These are phyloP conservation scores for Lepidium sativum DNA, from an alignment of 345 rosid species.

Conservation along the genomic window DNA sequence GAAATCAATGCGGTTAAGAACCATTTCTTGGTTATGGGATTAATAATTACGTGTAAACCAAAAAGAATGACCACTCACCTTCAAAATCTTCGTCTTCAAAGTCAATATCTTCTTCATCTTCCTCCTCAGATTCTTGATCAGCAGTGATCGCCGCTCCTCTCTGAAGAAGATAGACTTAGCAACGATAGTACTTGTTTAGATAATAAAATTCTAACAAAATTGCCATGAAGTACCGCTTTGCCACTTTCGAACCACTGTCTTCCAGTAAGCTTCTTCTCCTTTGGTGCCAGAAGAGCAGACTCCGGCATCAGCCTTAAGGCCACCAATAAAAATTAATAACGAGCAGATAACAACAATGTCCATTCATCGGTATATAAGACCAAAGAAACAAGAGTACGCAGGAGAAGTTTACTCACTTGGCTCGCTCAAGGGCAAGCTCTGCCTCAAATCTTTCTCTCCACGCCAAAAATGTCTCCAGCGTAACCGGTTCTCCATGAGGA, in stretches of 20 bases:
- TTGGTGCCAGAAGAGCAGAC: constrained; percentile 61
- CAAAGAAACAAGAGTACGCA: neutral
- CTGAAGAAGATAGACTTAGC: constrained; percentile 31
- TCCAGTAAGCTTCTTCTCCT: constrained; percentile 86
- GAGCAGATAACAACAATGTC: neutral
- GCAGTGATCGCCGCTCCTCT: constrained; percentile 55
- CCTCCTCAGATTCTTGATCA: constrained; percentile 56
- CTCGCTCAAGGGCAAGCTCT: constrained; percentile 92
- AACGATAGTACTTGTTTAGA: neutral
- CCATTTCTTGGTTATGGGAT: neutral
- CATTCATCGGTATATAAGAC: neutral
- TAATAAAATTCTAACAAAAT: neutral
- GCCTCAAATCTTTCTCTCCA: constrained; percentile 99
- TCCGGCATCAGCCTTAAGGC: constrained; percentile 75
- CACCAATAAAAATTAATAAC: neutral
- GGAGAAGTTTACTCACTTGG: constrained; percentile 60
- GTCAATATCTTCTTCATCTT: constrained; percentile 81
- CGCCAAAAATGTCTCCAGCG: constrained; percentile 78
- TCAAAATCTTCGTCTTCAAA: constrained; percentile 91
- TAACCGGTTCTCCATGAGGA: constrained; percentile 99
- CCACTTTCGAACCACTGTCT: constrained; percentile 97
- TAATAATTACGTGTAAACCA: neutral
- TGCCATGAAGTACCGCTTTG: constrained; percentile 44
- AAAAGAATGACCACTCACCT: constrained; percentile 37
- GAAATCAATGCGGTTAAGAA: neutral